Percentiles rank a stretch among this genome's conserved stretches.
These are phyloP conservation scores for Citrullus mucosospermus DNA, from an alignment of 306 rosid species.

Conservation along the genomic window DNA sequence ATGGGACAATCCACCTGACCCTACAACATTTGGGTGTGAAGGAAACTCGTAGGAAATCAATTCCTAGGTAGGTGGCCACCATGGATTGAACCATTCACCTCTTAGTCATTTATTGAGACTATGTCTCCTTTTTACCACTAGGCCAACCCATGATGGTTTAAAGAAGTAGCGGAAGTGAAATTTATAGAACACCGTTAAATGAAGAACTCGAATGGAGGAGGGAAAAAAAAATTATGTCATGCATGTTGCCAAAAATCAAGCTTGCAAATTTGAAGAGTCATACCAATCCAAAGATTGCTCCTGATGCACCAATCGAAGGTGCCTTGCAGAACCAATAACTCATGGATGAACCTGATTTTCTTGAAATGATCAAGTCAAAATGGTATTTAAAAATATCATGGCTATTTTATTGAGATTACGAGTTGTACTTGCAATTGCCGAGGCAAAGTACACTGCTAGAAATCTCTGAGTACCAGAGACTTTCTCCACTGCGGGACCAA, in stretches of 20 bases:
- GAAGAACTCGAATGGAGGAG: not conserved
- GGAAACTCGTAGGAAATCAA: too few species aligned
- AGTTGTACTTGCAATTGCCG: slow-evolving; percentile 81
- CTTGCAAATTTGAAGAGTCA: slow-evolving; percentile 13
- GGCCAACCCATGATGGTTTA: too few species aligned
- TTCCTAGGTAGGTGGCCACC: too few species aligned
- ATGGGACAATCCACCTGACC: too few species aligned
- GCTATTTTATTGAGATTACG: slow-evolving; percentile 29
- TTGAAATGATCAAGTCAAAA: slow-evolving; percentile 41
- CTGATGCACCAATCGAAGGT: slow-evolving; percentile 88
- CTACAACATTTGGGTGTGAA: too few species aligned
- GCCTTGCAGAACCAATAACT: slow-evolving; percentile 67
- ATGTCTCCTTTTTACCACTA: too few species aligned
- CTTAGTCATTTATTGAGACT: too few species aligned
- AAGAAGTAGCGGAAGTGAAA: not conserved
- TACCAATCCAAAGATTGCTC: slow-evolving; percentile 89
- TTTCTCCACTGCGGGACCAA: slow-evolving; percentile 78
- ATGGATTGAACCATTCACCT: too few species aligned
- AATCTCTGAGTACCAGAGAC: slow-evolving; percentile 65
- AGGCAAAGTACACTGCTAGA: slow-evolving; percentile 66
- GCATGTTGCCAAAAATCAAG: not conserved
- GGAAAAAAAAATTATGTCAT: not conserved
- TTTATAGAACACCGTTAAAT: not conserved
- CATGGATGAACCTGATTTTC: slow-evolving; percentile 79
- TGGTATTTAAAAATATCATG: slow-evolving; percentile 25